Evolutionary conservation across 73 alveolate genomes (phyloP), one percentile per base, ranked within the genome.

Genomic region (Paramecium sonneborni): DNA sequence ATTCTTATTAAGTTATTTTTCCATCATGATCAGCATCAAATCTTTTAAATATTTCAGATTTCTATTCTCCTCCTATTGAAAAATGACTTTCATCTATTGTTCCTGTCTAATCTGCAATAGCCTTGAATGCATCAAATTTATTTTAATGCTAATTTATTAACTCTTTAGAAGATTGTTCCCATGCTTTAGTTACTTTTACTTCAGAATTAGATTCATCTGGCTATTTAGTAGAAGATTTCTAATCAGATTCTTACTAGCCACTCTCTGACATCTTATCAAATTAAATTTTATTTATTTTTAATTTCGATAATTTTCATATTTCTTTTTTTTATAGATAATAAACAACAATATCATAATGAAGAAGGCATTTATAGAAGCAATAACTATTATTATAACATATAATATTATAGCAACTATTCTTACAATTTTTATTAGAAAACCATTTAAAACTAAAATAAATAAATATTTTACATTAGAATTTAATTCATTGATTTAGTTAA

Each of bases 81-180:
- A 69, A 69, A 38, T 37, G 18, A 35, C 58, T 35, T 38, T 35
- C 57, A 34, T 72, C 86, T 20, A 72, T 72, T n/a, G 30, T 23
- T 69, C 88, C 88, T 15, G 70, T n/a, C 34, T 76, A 10, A 39
- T 76, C 88, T 10, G 88, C 69, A 32, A 76, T 38, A 21, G 88
- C 62, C 12, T 76, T 76, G 30, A 76, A 76, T 3, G 76, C 74
- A 46, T 79, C 48, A n/a, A 79, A 79, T 34, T 79, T 79, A 79
- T 43, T 79, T 44, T 79, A 37, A 44, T 79, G 55, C 2, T 11
- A 34, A 23, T 79, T 62, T 23, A 39, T 21, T 24, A 79, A 18
- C 0, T 79, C 90, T 44, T 39, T 23, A 7, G 90, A 79, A 6
- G 90, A 79, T 34, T 79, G 39, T 11, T 14, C 34, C 58, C 86